phyloP scores from a whole-genome alignment of 495 filamentous ascomycete genomes.

The Annulohypoxylon moriforme region DNA sequence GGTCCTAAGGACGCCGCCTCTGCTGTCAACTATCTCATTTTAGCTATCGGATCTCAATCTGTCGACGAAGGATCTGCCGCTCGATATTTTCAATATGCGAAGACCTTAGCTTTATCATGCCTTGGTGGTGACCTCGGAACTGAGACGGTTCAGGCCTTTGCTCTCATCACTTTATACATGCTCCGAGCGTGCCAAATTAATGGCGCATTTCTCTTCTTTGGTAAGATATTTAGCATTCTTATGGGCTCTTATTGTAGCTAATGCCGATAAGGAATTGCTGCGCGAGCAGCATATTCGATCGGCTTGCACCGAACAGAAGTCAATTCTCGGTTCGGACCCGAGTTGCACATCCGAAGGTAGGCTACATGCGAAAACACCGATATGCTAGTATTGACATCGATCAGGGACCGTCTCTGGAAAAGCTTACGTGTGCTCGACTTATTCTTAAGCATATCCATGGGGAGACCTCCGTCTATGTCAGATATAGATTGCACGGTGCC shows the following conservation, averaged over 20 bases:
- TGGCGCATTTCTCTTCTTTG: slow-evolving; percentile 68
- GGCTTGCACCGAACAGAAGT: slow-evolving; percentile 71
- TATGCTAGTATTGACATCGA: slow-evolving; percentile 19
- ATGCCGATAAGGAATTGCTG: slow-evolving; percentile 62
- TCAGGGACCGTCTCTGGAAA: slow-evolving; percentile 70
- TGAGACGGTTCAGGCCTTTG: slow-evolving; percentile 68
- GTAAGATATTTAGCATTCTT: slow-evolving; percentile 8
- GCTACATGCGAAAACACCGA: background rate
- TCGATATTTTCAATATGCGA: slow-evolving; percentile 67
- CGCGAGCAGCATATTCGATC: slow-evolving; percentile 68
- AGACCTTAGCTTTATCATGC: slow-evolving; percentile 64
- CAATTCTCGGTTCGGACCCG: slow-evolving; percentile 66
- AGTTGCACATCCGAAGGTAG: slow-evolving; percentile 54
- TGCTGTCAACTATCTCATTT: slow-evolving; percentile 68
- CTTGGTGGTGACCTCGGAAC: slow-evolving; percentile 68
- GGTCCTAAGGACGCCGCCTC: slow-evolving; percentile 56
- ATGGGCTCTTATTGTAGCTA: background rate
- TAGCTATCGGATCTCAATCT: slow-evolving; percentile 70
- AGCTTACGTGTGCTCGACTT: slow-evolving; percentile 70
- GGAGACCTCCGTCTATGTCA: slow-evolving; percentile 68
- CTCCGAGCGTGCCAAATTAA: slow-evolving; percentile 70
- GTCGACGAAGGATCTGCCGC: slow-evolving; percentile 62
- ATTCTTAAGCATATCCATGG: slow-evolving; percentile 69
- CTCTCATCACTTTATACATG: slow-evolving; percentile 70
- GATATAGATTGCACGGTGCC: slow-evolving; percentile 67